phyloP scores from a whole-genome alignment of 176 grass and related monocot genomes.

The Hordeum vulgare region MorexV3_pseudomolecules_assembly NC_058524.1:464078912-464079411 shows the following conservation, averaged over 20 bases:
- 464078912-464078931: conserved; percentile 82
- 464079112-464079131: not conserved
- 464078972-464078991: conserved; percentile 85
- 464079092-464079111: conserved; percentile 5
- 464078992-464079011: conserved; percentile 73
- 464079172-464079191: not conserved
- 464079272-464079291: not conserved
- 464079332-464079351: not conserved
- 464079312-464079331: not conserved
- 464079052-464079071: not conserved
- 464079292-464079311: not conserved
- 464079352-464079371: too few species aligned
- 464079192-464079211: not conserved
- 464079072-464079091: not conserved
- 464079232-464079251: not conserved
- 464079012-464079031: conserved; percentile 62
- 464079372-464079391: too few species aligned
- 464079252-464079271: not conserved
- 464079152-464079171: not conserved
- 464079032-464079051: conserved; percentile 5
- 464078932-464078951: conserved; percentile 83
- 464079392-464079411: not conserved
- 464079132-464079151: not conserved
- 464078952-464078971: conserved; percentile 89
- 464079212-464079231: not conserved